Evolutionary conservation across 495 filamentous ascomycete species (phyloP), one percentile per base, ranked within the genome.

Genomic region (Pyronema domesticum): DNA sequence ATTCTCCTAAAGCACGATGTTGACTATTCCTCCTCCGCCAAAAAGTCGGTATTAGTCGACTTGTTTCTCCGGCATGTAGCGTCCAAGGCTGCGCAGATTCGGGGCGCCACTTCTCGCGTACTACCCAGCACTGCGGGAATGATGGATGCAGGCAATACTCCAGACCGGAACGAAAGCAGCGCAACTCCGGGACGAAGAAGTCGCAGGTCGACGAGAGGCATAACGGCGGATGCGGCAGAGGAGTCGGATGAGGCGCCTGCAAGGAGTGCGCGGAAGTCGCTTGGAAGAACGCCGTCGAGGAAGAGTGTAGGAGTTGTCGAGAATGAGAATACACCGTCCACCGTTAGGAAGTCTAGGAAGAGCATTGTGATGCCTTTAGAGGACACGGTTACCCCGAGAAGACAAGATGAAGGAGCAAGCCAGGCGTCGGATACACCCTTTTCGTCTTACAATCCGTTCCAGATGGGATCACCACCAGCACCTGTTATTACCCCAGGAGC

Each of bases 391-490:
- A 40, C 13, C 66, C 69, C 39, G 6, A 7, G 37, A 0, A 40
- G 59, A 45, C 57, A 47, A 60, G 6, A 61, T 65, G 7, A 68
- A 70, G 45, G 43, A 53, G n/a, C 61, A 69, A 43, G 58, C 66
- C 18, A 17, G 15, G 11, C 39, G 6, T 51, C 58, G 7, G 52
- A 36, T 74, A 76, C 17, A 78, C 73, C 61, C 75, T 83, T 56
- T 94, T 96, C 68, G 82, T 80, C 35, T 72, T 88, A 96, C 46
- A 98, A 98, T 62, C 89, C 91, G 0, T 98, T 98, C 61, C 91
- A 98, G 65, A 91, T 85, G 62, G 88, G 86, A 11, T 61, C 68
- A 40, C 60, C 67, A 43, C 54, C 60, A 51, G 45, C 19, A 42
- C 39, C 52, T 10, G 13, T 43, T 18, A 53, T 17, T 17, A 7